A percentile compares a stretch with the other conserved stretches of the same genome.
These are phyloP conservation scores for Moniliophthora roreri DNA, from an alignment of 1,284 basidiomycete genomes.

Conservation along the genomic window DNA sequence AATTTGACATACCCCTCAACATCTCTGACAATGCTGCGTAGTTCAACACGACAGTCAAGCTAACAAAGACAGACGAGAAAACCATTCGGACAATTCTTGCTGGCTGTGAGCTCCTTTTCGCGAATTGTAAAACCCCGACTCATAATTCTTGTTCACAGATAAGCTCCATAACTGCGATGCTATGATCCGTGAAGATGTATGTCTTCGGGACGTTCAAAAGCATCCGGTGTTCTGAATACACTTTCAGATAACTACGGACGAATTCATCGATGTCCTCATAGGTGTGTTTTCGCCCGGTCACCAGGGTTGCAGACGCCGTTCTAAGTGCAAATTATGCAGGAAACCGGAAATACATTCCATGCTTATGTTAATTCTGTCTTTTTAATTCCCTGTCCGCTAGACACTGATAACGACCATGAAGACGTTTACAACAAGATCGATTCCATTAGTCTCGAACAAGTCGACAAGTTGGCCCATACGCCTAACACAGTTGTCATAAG, in stretches of 20 bases:
- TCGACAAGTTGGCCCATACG: constrained; percentile 86
- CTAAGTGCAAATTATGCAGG: constrained; percentile 48
- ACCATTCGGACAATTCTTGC: constrained; percentile 91
- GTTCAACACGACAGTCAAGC: constrained; percentile 88
- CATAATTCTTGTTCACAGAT: constrained; percentile 38
- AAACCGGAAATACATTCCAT: constrained; percentile 94
- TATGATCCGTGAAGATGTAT: constrained; percentile 94
- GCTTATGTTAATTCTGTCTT: constrained; percentile 58
- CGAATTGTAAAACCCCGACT: neutral
- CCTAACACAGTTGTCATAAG: constrained; percentile 93
- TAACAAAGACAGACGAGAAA: constrained; percentile 94
- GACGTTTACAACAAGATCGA: constrained; percentile 98
- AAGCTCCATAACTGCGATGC: constrained; percentile 94
- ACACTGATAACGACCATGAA: constrained; percentile 24
- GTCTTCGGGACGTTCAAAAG: constrained; percentile 23
- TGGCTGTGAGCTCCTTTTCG: constrained; percentile 55
- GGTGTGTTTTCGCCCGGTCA: constrained; percentile 42
- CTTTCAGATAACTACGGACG: constrained; percentile 86
- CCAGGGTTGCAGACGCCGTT: constrained; percentile 2
- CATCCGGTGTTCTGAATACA: constrained; percentile 6
- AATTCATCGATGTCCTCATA: constrained; percentile 96
- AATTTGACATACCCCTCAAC: constrained; percentile 5
- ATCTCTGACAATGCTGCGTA: constrained; percentile 27
- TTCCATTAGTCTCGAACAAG: constrained; percentile 84
- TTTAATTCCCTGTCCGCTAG: constrained; percentile 11